A percentile compares a stretch with the other conserved stretches of the same genome.
phyloP scores from a whole-genome alignment of 2,329 filamentous ascomycete genomes.

The Aspergillus jensenii region DNA sequence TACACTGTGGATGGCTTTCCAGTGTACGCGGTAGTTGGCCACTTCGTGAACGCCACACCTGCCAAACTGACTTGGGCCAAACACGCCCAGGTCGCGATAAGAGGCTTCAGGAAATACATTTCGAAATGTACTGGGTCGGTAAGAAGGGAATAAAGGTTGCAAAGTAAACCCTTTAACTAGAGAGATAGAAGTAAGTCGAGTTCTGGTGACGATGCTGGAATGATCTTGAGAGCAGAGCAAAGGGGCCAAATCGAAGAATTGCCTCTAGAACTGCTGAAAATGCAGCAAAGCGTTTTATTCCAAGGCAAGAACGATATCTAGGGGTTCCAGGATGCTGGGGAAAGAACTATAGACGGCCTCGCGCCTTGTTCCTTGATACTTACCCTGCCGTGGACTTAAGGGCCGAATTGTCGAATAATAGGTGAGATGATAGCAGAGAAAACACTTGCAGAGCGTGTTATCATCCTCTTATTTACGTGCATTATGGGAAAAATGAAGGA shows the following conservation, averaged over 20 bases:
- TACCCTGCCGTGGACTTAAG: neutral
- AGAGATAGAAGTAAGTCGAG: neutral
- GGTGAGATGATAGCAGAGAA: neutral
- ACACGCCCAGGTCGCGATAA: conserved; percentile 47
- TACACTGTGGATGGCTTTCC: conserved; percentile 51
- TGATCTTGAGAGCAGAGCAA: neutral
- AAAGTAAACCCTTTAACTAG: neutral
- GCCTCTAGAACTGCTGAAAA: neutral
- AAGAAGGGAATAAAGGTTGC: neutral
- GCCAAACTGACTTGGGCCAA: conserved; percentile 48
- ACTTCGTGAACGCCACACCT: conserved; percentile 53
- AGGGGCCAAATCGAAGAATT: neutral
- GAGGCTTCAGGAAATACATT: conserved; percentile 53
- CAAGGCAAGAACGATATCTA: neutral
- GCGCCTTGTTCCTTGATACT: neutral
- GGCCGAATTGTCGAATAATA: neutral
- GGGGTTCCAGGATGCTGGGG: neutral
- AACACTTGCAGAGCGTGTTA: neutral
- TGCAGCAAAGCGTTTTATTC: neutral
- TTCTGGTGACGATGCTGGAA: neutral
- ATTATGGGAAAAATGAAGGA: neutral
- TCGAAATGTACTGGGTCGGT: conserved; percentile 17
- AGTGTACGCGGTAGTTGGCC: conserved; percentile 48
- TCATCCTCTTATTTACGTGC: neutral
- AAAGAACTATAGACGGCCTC: neutral